Conservation (phyloP, 179 eudicot genomes). For the Sideroxylon spinosum region DNA sequence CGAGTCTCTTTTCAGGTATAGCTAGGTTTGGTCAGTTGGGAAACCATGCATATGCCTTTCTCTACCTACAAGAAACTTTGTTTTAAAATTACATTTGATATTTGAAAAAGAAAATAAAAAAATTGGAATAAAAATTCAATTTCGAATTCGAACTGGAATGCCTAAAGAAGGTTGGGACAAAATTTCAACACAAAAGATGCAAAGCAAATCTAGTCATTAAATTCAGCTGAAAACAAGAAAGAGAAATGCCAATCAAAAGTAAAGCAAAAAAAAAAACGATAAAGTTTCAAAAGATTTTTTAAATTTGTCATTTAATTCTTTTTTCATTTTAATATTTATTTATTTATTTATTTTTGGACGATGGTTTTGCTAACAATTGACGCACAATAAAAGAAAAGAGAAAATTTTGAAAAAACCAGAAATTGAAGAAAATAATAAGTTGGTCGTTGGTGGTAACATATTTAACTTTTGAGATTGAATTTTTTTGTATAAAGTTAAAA, state of each 20-base stretch:
- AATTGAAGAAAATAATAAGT: no score
- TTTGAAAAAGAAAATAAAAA: background rate
- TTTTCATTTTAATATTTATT: no score
- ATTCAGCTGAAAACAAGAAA: background rate
- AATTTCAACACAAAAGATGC: background rate
- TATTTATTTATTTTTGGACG: no score
- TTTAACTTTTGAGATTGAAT: no score
- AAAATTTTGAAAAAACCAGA: no score
- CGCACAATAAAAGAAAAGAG: no score
- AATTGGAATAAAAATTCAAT: background rate
- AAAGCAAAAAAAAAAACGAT: no score
- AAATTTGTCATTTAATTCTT: no score
- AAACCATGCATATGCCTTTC: constrained; percentile 9
- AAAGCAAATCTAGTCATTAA: background rate
- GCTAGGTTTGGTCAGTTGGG: background rate
- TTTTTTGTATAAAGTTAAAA: no score
- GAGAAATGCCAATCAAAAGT: background rate
- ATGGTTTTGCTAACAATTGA: no score
- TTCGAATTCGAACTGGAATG: background rate
- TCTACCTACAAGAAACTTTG: constrained; percentile 13
- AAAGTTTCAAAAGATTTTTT: background rate
- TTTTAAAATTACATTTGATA: background rate
- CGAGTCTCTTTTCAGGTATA: background rate
- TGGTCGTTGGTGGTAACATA: no score
- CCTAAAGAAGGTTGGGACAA: background rate